Percentiles rank a stretch among this genome's conserved stretches.
phyloP scores from a whole-genome alignment of 768 basidiomycete genomes.

The Tylopilus plumbeoviolaceoides region DNA sequence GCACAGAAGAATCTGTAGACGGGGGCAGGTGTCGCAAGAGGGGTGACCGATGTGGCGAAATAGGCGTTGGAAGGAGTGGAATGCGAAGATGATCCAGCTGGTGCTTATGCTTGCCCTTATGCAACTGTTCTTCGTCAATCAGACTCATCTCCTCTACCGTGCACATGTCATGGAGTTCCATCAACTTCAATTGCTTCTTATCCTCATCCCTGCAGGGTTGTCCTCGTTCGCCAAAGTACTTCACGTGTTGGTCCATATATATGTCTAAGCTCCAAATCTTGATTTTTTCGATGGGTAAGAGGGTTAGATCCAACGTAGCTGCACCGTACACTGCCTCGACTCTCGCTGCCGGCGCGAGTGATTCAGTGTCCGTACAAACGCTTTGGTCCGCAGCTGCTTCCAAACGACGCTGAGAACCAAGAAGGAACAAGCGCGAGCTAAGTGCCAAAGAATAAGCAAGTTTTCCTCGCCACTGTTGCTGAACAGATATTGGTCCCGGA shows the following conservation, averaged over 20 bases:
- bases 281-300: conserved; percentile 85
- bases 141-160: conserved; percentile 8
- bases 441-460: conserved; percentile 78
- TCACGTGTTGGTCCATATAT: conserved; percentile 56
- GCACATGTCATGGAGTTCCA: conserved; percentile 20
- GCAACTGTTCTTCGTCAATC: not conserved
- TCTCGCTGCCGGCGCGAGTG: not conserved
- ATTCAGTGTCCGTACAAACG: not conserved
- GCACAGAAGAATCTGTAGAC: conserved; percentile 18
- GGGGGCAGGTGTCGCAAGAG: conserved; percentile 14
- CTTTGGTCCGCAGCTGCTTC: not conserved
- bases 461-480: conserved; percentile 89
- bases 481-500: conserved; percentile 73
- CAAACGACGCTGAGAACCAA: conserved; percentile 43
- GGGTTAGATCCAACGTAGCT: conserved; percentile 71
- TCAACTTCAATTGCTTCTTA: conserved; percentile 6
- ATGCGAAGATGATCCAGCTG: conserved; percentile 1
- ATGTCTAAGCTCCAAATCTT: conserved; percentile 75
- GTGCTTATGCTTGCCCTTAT: conserved; percentile 15
- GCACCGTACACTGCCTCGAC: conserved; percentile 39
- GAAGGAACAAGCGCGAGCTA: conserved; percentile 78
- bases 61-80: conserved; percentile 27
- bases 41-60: conserved; percentile 29
- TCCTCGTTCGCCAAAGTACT: conserved; percentile 4
- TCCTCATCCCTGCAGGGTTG: conserved; percentile 3